Percentiles rank a stretch among this genome's conserved stretches.
phyloP scores from a whole-genome alignment of 495 filamentous ascomycete species.

The Astrocystis sublimbata region DNA sequence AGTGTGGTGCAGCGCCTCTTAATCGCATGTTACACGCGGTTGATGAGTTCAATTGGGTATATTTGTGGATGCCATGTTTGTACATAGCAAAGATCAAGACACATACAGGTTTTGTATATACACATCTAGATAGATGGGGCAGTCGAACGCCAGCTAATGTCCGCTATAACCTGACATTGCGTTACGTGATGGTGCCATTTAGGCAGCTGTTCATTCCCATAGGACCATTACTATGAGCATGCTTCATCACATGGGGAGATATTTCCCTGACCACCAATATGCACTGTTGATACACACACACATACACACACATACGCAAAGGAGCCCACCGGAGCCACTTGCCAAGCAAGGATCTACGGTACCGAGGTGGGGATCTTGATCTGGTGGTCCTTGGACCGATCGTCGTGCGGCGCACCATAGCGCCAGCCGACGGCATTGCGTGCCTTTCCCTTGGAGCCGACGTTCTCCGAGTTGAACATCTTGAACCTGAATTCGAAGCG shows the following conservation, averaged over 20 bases:
- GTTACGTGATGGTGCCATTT: background rate
- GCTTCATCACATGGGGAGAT: slow-evolving; percentile 3
- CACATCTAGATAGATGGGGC: slow-evolving; percentile 28
- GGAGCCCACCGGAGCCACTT: background rate
- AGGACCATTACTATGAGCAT: slow-evolving; percentile 3
- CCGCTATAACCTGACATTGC: background rate
- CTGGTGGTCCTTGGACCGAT: slow-evolving; percentile 45
- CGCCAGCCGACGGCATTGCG: slow-evolving; percentile 59
- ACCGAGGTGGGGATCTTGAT: slow-evolving; percentile 52
- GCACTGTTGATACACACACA: slow-evolving; percentile 27
- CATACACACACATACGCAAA: no score
- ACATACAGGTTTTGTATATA: slow-evolving; percentile 7
- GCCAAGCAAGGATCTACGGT: slow-evolving; percentile 21
- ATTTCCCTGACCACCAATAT: slow-evolving; percentile 12
- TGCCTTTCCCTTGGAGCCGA: slow-evolving; percentile 51
- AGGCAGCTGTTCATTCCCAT: slow-evolving; percentile 4
- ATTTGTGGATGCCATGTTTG: slow-evolving; percentile 20
- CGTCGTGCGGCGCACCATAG: slow-evolving; percentile 53
- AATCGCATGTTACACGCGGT: background rate
- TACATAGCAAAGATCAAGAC: slow-evolving; percentile 9
- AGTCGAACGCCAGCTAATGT: slow-evolving; percentile 12
- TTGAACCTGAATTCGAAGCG: slow-evolving; percentile 82
- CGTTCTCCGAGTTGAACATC: slow-evolving; percentile 54
- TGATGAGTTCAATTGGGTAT: slow-evolving; percentile 22
- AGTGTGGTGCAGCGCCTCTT: background rate